These are phyloP conservation scores for Plantago rigida DNA, from an alignment of 305 asterid species.

Conservation along the genomic window DNA sequence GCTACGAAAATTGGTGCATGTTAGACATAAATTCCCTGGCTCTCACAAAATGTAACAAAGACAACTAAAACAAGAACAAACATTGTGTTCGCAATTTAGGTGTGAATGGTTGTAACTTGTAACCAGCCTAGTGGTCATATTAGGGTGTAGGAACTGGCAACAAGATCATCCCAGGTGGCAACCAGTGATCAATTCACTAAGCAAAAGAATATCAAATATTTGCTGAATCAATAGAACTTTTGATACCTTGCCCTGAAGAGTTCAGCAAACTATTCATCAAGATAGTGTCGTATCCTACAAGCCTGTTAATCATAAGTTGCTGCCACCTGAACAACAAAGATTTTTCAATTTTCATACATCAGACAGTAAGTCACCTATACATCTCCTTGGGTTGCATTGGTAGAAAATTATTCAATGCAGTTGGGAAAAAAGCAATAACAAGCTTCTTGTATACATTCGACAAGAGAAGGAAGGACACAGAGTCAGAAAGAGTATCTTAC, in stretches of 20 bases:
- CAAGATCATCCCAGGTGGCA: slow-evolving; percentile 18
- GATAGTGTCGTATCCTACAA: slow-evolving; percentile 95
- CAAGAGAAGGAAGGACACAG: slow-evolving; percentile 18
- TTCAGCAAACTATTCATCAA: slow-evolving; percentile 87
- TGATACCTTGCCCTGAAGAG: slow-evolving; percentile 84
- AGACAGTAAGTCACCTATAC: slow-evolving; percentile 16
- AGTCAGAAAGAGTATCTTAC: slow-evolving; percentile 28
- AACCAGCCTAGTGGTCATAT: slow-evolving; percentile 7
- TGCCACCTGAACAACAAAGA: slow-evolving; percentile 69
- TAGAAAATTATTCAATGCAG: neutral
- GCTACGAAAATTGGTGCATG: no score
- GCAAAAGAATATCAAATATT: neutral
- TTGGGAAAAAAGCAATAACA: slow-evolving; percentile 1
- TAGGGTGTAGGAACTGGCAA: slow-evolving; percentile 15
- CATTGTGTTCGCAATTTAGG: slow-evolving; percentile 14
- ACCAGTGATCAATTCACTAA: slow-evolving; percentile 16
- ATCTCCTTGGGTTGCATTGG: slow-evolving; percentile 3
- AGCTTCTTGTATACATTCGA: slow-evolving; percentile 21
- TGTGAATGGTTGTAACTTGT: slow-evolving; percentile 16
- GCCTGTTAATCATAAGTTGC: slow-evolving; percentile 90
- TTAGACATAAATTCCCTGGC: no score
- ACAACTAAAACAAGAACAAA: slow-evolving; percentile 10
- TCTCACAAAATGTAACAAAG: no score
- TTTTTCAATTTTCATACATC: slow-evolving; percentile 1
- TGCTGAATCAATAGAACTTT: slow-evolving; percentile 20